Conservation (phyloP, 192 early-diverging fungal species). For the Phycomyces blakesleeanus region DNA sequence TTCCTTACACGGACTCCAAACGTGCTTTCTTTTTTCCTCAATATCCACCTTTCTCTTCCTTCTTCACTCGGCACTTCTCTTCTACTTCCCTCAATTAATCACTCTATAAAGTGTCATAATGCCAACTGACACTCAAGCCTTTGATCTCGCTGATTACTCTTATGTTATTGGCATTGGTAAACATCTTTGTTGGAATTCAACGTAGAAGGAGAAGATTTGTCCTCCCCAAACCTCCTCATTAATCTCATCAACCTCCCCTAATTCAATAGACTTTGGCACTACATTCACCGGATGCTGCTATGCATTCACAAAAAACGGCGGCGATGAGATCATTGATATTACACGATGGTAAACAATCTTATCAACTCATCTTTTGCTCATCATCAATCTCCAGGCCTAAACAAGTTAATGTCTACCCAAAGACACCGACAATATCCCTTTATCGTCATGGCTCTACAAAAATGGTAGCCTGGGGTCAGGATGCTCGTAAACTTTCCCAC, state of each 20-base stretch:
- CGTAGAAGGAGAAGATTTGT: background rate
- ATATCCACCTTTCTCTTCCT: background rate
- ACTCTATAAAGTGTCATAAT: background rate
- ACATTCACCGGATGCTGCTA: constrained; percentile 47
- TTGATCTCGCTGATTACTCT: constrained; percentile 31
- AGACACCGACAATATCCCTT: constrained; percentile 39
- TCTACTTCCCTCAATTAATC: background rate
- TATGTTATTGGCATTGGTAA: constrained; percentile 38
- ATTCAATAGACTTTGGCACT: constrained; percentile 31
- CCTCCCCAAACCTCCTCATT: too few species aligned
- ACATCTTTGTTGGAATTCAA: background rate
- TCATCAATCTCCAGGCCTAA: constrained; percentile 11
- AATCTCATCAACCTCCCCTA: too few species aligned
- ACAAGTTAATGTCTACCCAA: constrained; percentile 12
- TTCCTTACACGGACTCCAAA: background rate
- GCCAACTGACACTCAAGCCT: constrained; percentile 17
- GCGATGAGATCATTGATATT: constrained; percentile 45
- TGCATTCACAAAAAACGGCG: constrained; percentile 36
- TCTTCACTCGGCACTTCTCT: background rate
- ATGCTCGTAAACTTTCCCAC: constrained; percentile 34
- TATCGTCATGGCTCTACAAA: constrained; percentile 38
- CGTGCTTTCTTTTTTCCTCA: too few species aligned
- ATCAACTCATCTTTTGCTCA: background rate
- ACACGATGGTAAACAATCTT: constrained; percentile 29
- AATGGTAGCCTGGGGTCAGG: constrained; percentile 44